These are phyloP conservation scores for Rhodotorula sp. DNA, from an alignment of 1,284 basidiomycete species.

Conservation along the genomic window DNA sequence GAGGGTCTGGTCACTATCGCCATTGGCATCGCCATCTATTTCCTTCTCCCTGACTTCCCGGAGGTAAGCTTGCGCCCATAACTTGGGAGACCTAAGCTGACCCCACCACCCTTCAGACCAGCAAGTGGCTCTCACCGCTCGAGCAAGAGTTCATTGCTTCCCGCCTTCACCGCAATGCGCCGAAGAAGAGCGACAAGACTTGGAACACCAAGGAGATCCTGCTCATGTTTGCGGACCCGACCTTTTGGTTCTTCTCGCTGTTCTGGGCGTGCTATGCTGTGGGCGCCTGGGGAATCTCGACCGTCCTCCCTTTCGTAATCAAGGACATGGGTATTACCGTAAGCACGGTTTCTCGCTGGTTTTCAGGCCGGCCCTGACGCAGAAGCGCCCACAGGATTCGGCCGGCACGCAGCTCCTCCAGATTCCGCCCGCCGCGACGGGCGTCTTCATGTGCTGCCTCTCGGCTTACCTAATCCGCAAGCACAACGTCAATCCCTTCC, in stretches of 20 bases:
- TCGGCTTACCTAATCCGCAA: conserved; percentile 13
- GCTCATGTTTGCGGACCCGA: conserved; percentile 7
- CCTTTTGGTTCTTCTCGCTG: conserved; percentile 1
- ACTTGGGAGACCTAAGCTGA: no score
- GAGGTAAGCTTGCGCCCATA: neutral
- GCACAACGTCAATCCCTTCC: conserved; percentile 1
- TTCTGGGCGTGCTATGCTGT: conserved; percentile 19
- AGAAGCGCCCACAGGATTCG: neutral
- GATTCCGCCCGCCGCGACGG: conserved; percentile 21
- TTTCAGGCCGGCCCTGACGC: no score
- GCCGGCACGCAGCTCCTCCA: conserved; percentile 21
- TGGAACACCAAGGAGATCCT: conserved; percentile 1
- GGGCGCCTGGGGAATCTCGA: conserved; percentile 12
- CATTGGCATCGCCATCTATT: conserved; percentile 10
- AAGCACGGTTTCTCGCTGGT: neutral
- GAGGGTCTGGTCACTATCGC: conserved; percentile 15
- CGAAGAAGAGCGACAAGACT: conserved; percentile 12
- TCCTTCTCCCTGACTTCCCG: conserved; percentile 16
- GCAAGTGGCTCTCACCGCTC: conserved; percentile 22
- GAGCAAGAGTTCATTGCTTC: conserved; percentile 10
- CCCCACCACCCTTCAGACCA: conserved; percentile 4
- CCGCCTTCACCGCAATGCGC: conserved; percentile 13
- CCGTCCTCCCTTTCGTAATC: conserved; percentile 14
- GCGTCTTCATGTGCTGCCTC: conserved; percentile 13
- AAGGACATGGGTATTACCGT: conserved; percentile 10